These are phyloP conservation scores for Aspergillus hancockii DNA, from an alignment of 495 filamentous ascomycete species.

Conservation along the genomic window DNA sequence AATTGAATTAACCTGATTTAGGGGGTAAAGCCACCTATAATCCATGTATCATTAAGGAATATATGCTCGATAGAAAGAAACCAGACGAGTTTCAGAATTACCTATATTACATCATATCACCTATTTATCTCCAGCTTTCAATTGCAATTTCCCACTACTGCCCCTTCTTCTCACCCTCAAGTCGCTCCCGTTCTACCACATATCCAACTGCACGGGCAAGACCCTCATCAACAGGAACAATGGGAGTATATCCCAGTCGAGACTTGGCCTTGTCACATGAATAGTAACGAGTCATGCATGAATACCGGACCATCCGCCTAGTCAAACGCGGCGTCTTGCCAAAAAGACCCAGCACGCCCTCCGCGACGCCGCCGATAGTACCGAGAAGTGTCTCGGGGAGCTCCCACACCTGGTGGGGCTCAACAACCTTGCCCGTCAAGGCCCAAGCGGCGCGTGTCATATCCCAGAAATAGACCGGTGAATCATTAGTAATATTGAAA, in stretches of 20 bases:
- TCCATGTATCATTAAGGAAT: slow-evolving; percentile 15
- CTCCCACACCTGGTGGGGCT: slow-evolving; percentile 67
- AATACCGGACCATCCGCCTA: slow-evolving; percentile 69
- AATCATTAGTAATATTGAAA: slow-evolving; percentile 94
- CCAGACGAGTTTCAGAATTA: slow-evolving; percentile 9
- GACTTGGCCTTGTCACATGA: slow-evolving; percentile 81
- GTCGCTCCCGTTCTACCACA: slow-evolving; percentile 53
- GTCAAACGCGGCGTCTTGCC: slow-evolving; percentile 78
- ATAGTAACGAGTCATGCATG: slow-evolving; percentile 83
- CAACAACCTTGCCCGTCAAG: slow-evolving; percentile 61
- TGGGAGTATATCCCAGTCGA: slow-evolving; percentile 72
- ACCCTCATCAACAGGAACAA: slow-evolving; percentile 75
- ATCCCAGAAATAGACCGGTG: slow-evolving; percentile 96
- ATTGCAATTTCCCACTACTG: slow-evolving; percentile 26
- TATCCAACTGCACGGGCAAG: slow-evolving; percentile 68
- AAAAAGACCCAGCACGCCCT: slow-evolving; percentile 64
- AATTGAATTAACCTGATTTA: no score
- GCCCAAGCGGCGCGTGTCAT: slow-evolving; percentile 78
- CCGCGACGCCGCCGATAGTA: slow-evolving; percentile 66
- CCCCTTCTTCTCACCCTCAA: slow-evolving; percentile 44
- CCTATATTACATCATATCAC: slow-evolving; percentile 20
- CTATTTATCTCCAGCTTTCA: not conserved
- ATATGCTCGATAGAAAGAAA: slow-evolving; percentile 11
- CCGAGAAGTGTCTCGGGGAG: slow-evolving; percentile 65
- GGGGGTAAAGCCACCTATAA: not conserved